Base-by-base conservation (phyloP, 352 stramenopile genomes). In the Lagenidium sp. region DNA sequence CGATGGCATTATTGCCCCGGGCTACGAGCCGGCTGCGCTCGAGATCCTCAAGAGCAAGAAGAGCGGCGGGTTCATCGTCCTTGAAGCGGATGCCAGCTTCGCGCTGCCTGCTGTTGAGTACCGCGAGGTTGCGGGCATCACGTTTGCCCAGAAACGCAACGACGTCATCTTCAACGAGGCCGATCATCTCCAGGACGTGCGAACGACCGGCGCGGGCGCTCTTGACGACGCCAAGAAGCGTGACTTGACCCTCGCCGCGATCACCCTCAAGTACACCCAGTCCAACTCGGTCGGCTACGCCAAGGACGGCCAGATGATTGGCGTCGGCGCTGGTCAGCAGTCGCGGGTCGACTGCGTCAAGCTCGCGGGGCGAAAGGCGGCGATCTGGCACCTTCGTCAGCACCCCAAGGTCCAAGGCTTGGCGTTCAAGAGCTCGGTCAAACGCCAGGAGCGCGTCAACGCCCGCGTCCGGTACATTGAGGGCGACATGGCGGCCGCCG, bases 211-310 rank as follows among this genome's bases (percentile, higher is more conserved):
- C 11, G 75, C 69, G 4, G 71, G 82, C 29, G 73, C 84, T 35
- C 61, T 99, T 5, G 81, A 82, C 16, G 82, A 96, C 20, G 86
- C 81, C 38, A 96, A 95, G 42, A 90, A 98, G 62, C 86, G 95
- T 41, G 97, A 99, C 64, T 75, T 99, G 43, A 95, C 98, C 48
- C 79, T 99, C 22, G 97, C 96, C n/a, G 96, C 89, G 38, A 99
- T 99, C 65, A 97, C 95, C 48, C 76, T 99, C 61, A 99, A 99
- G 83, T 99, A 99, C 78, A 99, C 97, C 44, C 96, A 99, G 78
- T 96, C 71, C 39, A 99, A 99, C 82, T 98, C 85, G 28, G 96
- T 99, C 10, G 97, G 94, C 7, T 99, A 99, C 72, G 95, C 96
- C 40, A 97, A 97, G 71, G 89, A 98, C 65, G 97, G 97, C 22